Conservation (phyloP, 495 filamentous ascomycete species). For the Neurospora intermedia region DNA sequence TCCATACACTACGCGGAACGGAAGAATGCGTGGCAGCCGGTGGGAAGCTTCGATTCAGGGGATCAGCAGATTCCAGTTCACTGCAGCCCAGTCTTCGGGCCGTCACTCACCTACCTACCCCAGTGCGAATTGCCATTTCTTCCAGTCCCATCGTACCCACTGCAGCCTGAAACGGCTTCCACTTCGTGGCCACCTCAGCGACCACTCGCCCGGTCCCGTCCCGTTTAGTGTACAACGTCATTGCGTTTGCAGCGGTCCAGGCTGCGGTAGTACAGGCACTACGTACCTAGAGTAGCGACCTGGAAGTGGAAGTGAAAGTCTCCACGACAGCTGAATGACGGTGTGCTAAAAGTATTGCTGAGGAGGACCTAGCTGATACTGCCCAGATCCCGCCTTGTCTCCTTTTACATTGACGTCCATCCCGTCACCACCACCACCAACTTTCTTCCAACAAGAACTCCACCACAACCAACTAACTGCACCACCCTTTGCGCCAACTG, state of each 20-base stretch:
- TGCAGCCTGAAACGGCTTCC: not conserved
- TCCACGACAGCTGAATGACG: not conserved
- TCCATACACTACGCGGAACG: not conserved
- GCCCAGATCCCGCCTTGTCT: not conserved
- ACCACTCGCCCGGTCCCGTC: too few species aligned
- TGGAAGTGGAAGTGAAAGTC: not conserved
- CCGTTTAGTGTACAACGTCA: not conserved
- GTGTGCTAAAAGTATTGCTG: not conserved
- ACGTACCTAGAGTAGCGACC: not conserved
- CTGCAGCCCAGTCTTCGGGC: too few species aligned
- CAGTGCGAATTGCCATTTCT: not conserved
- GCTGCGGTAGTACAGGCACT: not conserved
- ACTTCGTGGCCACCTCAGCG: too few species aligned
- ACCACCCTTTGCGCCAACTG: not conserved
- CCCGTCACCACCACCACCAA: not conserved
- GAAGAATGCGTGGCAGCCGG: not conserved
- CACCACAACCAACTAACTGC: not conserved
- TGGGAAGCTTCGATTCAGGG: not conserved
- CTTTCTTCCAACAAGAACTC: not conserved
- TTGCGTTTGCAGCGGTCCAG: not conserved
- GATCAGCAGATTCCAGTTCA: not conserved
- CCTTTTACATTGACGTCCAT: not conserved
- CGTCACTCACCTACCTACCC: not conserved
- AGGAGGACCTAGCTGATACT: not conserved
- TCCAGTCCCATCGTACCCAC: not conserved